These are phyloP conservation scores for Hansenula anomala DNA, from an alignment of 1,139 yeast genomes.

Conservation along the genomic window DNA sequence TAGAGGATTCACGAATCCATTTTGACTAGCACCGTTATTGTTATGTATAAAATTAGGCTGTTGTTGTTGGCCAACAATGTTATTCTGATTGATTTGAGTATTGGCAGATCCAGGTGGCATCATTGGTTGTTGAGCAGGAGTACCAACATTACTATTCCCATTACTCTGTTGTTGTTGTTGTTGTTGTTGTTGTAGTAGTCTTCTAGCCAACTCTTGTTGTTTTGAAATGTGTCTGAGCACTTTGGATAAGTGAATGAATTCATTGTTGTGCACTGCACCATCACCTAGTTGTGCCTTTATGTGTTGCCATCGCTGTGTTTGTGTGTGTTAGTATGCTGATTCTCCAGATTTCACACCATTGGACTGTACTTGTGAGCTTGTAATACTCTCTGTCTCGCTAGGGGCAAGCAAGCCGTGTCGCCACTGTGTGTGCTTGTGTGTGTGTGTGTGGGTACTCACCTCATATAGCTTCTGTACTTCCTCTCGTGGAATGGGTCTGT, in stretches of 20 bases:
- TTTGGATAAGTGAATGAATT: conserved; percentile 54
- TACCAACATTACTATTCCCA: not conserved
- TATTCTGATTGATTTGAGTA: not conserved
- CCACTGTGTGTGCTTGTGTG: conserved; percentile 40
- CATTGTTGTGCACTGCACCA: conserved; percentile 56
- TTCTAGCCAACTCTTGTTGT: conserved; percentile 35
- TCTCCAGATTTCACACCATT: too few relatives aligned
- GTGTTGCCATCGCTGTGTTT: conserved; percentile 51
- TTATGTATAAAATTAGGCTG: conserved; percentile 1
- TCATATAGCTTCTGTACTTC: conserved; percentile 21
- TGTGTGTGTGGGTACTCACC: conserved; percentile 13
- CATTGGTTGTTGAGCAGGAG: conserved; percentile 1
- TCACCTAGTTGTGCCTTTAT: conserved; percentile 61
- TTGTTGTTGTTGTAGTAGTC: conserved; percentile 17
- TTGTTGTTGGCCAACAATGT: conserved; percentile 4
- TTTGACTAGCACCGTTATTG: conserved; percentile 1
- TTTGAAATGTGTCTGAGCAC: conserved; percentile 49
- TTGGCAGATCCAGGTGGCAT: not conserved
- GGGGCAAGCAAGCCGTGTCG: too few relatives aligned
- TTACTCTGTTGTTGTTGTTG: conserved; percentile 15
- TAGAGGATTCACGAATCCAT: not conserved
- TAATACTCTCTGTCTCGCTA: too few relatives aligned
- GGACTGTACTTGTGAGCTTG: too few relatives aligned
- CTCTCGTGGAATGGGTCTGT: conserved; percentile 19
- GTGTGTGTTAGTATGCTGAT: conserved; percentile 5